Evolutionary conservation across 202 grass and related monocot species (phyloP), one percentile per base, ranked within the genome.

Genomic region (Setaria italica): DNA sequence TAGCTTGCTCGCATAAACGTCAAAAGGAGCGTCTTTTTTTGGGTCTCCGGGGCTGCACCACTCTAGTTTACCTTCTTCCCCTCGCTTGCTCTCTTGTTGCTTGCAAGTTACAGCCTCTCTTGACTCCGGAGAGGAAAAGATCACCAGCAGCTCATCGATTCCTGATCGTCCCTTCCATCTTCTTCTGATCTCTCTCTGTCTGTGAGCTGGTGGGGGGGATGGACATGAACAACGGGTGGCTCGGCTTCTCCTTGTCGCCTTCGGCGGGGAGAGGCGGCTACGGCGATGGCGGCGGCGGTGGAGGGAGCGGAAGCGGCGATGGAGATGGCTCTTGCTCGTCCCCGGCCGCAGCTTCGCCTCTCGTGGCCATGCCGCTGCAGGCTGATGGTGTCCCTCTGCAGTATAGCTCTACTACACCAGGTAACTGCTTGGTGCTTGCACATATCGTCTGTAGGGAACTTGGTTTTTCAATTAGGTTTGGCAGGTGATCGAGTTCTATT

Each of bases 221-320:
- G 92, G 92, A 94, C 78, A 91, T 83, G 87, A 90, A 84, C 85
- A 92, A 81, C 37, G 65, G 85, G 47, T 94, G 92, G 92, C 89
- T 92, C 4, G 92, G 89, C 73, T 94, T 92, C 89, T 92, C 89
- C 64, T 76, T 94, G 81, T 92, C 78, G 49, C 82, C 84, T 29
- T 64, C 82, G 0, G 34, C 79, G 7, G 59, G 71, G 3, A 29
- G 55, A 50, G 82, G 66, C 1, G 64, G 67, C 20, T 79, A 86
- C 19, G 86, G 64, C 2, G 72, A 70, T 37, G 79, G 71, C 65
- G 78, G 71, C 65, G 78, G 56, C 7, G 74, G 43, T 1, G 80
- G 46, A 20, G 84, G 71, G 0, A 50, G 41, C 1, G 62, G 66
- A 5, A 58, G 30, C 9, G 74, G 67, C 1, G 86, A 80, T 10